Evolutionary conservation across 371 early-diverging fungal genomes (phyloP), one percentile per base, ranked within the genome.

Genomic region (Lichtheimia hyalospora): DNA sequence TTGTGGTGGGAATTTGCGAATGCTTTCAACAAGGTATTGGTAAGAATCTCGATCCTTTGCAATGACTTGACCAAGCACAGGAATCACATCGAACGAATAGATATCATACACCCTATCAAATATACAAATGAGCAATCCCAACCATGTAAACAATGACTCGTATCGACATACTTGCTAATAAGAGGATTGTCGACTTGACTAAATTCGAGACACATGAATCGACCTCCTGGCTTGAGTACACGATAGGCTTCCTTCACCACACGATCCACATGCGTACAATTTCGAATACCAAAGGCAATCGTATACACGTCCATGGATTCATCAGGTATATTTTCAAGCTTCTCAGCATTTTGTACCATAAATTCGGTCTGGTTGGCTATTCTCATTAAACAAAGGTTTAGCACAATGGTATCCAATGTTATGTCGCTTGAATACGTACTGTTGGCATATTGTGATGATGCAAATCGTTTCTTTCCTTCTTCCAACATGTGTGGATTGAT

Each of bases 21-120:
- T 98, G 60, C 92, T 91, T 69, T 98, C 98, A n/a, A 98, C 98
- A n/a, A 98, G 83, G 68, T 98, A 98, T 73, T 96, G 92, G 71
- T 98, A 98, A 24, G 96, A 95, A 28, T 88, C 90, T 23, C 92
- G 88, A 70, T 98, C 98, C 46, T 88, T 84, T 15, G 98, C 96
- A 54, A 98, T 86, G 24, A 91, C 63, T 65, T 91, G 88, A 24
- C 98, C 98, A 49, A 98, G 70, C 7, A 79, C 76, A 2, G 98
- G 98, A 60, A 98, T 97, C 20, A 96, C 86, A 55, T 97, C 84
- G 70, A 97, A 97, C 8, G 96, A 96, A 66, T 95, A 96, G 16
- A 91, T 57, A 64, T 98, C 97, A 65, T 98, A 98, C 2, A 92
- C 44, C 54, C 90, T 89, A 62, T 34, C 27, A 27, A 24, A 42